These are phyloP conservation scores for Phytophthora europaea DNA, from an alignment of 352 stramenopile genomes.

Conservation along the genomic window DNA sequence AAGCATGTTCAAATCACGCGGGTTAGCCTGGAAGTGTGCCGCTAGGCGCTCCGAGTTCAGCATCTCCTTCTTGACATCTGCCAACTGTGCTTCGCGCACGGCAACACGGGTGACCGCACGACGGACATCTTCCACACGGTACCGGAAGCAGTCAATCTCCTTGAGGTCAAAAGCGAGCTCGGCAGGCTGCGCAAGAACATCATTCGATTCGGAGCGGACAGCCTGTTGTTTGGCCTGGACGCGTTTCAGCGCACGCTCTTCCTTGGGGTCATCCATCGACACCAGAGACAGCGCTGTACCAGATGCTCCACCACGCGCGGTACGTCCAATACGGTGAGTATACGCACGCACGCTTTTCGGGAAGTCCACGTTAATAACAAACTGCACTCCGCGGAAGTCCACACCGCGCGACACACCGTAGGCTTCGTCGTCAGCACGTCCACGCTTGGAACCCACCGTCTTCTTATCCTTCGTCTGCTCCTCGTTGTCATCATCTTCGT, in stretches of 20 bases:
- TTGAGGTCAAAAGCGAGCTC: constrained; percentile 97
- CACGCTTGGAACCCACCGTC: constrained; percentile 53
- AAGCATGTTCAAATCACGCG: constrained; percentile 94
- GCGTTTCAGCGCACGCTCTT: constrained; percentile 86
- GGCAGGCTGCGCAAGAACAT: constrained; percentile 93
- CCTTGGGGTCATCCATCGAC: constrained; percentile 75
- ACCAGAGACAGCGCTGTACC: constrained; percentile 98
- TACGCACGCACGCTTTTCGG: constrained; percentile 96
- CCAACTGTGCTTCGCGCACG: constrained; percentile 95
- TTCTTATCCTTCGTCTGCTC: constrained; percentile 58
- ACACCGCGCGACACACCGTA: constrained; percentile 98
- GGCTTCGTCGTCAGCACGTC: constrained; percentile 78
- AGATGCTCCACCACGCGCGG: constrained; percentile 95
- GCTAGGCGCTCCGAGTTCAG: constrained; percentile 98
- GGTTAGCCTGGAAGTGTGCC: constrained; percentile 98
- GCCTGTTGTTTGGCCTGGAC: constrained; percentile 95
- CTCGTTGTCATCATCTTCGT: constrained; percentile 39
- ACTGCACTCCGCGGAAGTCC: constrained; percentile 98
- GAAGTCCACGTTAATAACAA: constrained; percentile 99
- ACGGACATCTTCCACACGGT: constrained; percentile 96
- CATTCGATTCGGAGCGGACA: constrained; percentile 78
- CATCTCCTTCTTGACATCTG: constrained; percentile 98
- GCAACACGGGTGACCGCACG: constrained; percentile 95
- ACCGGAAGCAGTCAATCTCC: constrained; percentile 99
- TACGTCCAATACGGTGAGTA: constrained; percentile 98